These are phyloP conservation scores for Luffa acutangula DNA, from an alignment of 306 rosid genomes.

Conservation along the genomic window DNA sequence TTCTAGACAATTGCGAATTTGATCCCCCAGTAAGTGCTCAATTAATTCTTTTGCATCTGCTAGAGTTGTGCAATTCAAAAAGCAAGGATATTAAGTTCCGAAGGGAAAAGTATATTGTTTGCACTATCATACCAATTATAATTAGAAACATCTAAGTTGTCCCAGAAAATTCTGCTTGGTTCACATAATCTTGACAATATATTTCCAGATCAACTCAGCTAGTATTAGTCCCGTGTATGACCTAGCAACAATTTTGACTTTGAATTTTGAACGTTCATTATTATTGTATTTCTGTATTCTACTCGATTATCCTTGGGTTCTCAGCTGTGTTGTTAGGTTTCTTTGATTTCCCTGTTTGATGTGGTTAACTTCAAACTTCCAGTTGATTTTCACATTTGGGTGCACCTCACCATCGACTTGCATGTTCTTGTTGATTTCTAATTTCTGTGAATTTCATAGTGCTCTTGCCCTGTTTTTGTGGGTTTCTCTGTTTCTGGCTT, in stretches of 20 bases:
- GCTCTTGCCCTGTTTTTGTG: background rate
- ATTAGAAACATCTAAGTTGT: background rate
- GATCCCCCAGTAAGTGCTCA: conserved; percentile 55
- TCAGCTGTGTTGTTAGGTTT: background rate
- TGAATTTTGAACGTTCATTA: background rate
- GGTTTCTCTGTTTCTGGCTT: background rate
- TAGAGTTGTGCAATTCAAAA: background rate
- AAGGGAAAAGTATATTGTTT: background rate
- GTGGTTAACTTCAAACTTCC: background rate
- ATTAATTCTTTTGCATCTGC: conserved; percentile 7
- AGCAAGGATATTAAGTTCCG: background rate
- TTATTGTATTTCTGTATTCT: background rate
- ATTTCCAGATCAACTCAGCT: background rate
- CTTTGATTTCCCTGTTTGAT: background rate
- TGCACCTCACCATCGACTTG: background rate
- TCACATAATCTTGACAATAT: background rate
- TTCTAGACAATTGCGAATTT: conserved; percentile 41
- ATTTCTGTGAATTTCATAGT: background rate
- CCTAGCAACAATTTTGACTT: background rate
- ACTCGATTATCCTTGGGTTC: background rate
- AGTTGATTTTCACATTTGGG: background rate
- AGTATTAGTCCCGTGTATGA: background rate
- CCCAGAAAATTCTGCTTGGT: background rate
- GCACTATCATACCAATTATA: background rate
- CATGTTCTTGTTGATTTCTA: background rate